phyloP scores from a whole-genome alignment of 1,139 yeast genomes.

The Citeromyces hawaiiensis region DNA sequence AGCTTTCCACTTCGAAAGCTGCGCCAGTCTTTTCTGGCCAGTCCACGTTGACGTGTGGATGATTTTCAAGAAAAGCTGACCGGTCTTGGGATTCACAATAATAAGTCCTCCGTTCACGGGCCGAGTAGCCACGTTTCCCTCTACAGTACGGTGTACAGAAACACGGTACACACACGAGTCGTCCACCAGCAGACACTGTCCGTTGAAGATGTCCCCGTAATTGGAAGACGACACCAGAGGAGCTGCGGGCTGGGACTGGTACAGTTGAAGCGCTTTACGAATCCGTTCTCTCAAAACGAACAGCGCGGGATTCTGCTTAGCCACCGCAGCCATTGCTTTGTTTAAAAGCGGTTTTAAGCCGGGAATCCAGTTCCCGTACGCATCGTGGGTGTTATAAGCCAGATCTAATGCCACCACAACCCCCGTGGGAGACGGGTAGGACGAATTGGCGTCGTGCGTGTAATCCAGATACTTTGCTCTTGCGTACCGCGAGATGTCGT shows the following conservation, averaged over 20 bases:
- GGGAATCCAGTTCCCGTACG: constrained; percentile 96
- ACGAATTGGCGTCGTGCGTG: constrained; percentile 73
- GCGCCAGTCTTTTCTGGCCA: constrained; percentile 91
- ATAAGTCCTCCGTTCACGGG: constrained; percentile 92
- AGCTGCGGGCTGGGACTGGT: constrained; percentile 89
- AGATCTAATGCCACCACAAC: constrained; percentile 81
- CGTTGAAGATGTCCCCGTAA: constrained; percentile 81
- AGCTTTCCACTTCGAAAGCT: constrained; percentile 94
- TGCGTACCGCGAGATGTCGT: constrained; percentile 88
- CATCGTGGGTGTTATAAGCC: constrained; percentile 92
- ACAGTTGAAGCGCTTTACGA: constrained; percentile 84
- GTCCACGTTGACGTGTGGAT: constrained; percentile 96
- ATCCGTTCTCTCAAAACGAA: constrained; percentile 88
- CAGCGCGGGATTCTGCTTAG: constrained; percentile 91
- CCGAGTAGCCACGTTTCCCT: constrained; percentile 86
- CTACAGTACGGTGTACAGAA: constrained; percentile 84
- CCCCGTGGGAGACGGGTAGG: constrained; percentile 93
- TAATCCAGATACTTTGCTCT: constrained; percentile 89
- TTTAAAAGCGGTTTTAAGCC: constrained; percentile 85
- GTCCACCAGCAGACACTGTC: constrained; percentile 75
- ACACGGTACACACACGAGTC: constrained; percentile 91
- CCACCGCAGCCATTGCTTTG: constrained; percentile 85
- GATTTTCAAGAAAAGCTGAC: constrained; percentile 77
- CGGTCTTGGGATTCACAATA: constrained; percentile 79
- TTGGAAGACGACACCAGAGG: constrained; percentile 82